Evolutionary conservation across 768 basidiomycete species (phyloP), one percentile per base, ranked within the genome.

Genomic region (Baorangia bicolor): DNA sequence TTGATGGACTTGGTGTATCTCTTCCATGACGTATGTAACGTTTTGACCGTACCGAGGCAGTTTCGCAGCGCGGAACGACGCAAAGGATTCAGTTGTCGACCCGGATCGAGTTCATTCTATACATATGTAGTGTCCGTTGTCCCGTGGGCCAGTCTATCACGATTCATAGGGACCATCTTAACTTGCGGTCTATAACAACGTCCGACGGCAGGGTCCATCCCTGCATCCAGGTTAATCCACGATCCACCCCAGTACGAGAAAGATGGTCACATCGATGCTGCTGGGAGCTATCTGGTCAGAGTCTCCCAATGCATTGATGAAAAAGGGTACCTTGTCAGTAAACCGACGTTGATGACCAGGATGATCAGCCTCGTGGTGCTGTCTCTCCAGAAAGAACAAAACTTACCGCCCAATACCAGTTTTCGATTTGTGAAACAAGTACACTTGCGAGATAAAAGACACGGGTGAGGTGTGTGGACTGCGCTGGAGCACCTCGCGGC

Each of bases 401-500:
- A 58, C 57, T 33, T 37, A 67, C 71, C 73, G 56, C 37, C 68
- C 65, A 21, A 73, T 60, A 34, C 63, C 62, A 35, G 69, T 61
- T 21, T 61, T 70, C 20, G 68, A 72, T 16, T 64, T 69, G 28
- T 64, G 68, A 31, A 74, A 68, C 47, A 74, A 49, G 56, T 74
- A 70, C 5, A 57, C 66, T 57, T 74, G 73, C 18, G 73, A 65
- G n/a, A n/a, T n/a, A n/a, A n/a, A n/a, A n/a, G n/a, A 99, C 64
- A 86, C 83, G 0, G 94, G 92, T 0, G 96, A 98, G 69, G 92
- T 97, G 13, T 98, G 95, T 68, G 94, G 95, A 3, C 67, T 98
- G 49, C 87, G 86, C 55, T 98, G 94, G 94, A 78, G 94, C 43
- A n/a, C 68, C 78, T 2, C 94, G 95, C 61, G 93, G 94, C 0